phyloP scores from a whole-genome alignment of 2,329 filamentous ascomycete species.

The Hypocrella siamensis region DNA sequence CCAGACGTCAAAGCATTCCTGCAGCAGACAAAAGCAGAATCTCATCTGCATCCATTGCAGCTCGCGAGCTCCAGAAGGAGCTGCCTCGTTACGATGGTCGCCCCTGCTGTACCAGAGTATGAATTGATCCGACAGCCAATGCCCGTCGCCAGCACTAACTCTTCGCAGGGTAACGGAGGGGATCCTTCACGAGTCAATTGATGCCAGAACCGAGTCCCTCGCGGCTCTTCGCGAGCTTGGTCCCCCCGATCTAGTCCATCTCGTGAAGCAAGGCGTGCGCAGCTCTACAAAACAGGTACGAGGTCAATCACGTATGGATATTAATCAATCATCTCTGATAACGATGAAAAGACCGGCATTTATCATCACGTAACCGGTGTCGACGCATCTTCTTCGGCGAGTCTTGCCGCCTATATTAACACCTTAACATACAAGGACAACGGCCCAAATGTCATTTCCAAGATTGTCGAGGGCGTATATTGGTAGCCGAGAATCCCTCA shows the following conservation, averaged over 20 bases:
- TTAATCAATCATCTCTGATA: no score
- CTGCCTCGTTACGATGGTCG: slow-evolving; percentile 40
- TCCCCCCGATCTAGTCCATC: slow-evolving; percentile 87
- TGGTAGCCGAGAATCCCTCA: slow-evolving; percentile 45
- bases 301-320: no score
- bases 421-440: slow-evolving; percentile 83
- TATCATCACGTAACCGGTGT: slow-evolving; percentile 98
- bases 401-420: slow-evolving; percentile 94
- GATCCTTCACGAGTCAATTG: slow-evolving; percentile 77
- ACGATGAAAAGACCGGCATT: slow-evolving; percentile 52
- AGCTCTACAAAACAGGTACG: slow-evolving; percentile 40
- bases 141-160: slow-evolving; percentile 8
- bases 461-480: slow-evolving; percentile 87
- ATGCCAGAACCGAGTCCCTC: slow-evolving; percentile 81
- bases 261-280: slow-evolving; percentile 58
- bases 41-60: not conserved
- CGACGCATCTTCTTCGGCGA: slow-evolving; percentile 93
- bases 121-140: slow-evolving; percentile 10
- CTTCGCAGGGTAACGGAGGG: slow-evolving; percentile 73
- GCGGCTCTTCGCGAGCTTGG: slow-evolving; percentile 79
- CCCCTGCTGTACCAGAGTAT: slow-evolving; percentile 63
- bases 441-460: slow-evolving; percentile 54
- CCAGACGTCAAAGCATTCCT: no score
- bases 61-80: slow-evolving; percentile 2
- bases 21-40: no score